A percentile compares a stretch with the other conserved stretches of the same genome.
Conservation (phyloP, 164 flowering plant genomes). For the Piper betle region DNA sequence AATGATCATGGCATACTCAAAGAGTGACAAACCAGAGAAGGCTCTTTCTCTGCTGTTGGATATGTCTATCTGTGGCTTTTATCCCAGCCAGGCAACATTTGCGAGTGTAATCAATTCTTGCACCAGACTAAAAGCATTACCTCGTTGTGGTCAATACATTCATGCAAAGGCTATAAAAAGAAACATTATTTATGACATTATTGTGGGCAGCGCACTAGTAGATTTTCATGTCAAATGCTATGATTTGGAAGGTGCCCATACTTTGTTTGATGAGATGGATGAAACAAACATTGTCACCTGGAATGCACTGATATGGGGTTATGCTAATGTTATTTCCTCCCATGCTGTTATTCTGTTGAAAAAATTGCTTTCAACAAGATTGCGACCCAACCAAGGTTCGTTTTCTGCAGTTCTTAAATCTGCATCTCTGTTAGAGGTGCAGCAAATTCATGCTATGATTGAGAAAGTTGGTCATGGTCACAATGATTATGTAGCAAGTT, state of each 20-base stretch:
- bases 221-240: constrained; percentile 22
- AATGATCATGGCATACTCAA: constrained; percentile 35
- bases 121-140: constrained; percentile 12
- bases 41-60: constrained; percentile 32
- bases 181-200: constrained; percentile 20
- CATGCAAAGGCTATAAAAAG: constrained; percentile 39
- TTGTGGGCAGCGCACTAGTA: constrained; percentile 59
- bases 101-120: constrained; percentile 42
- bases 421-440: constrained; percentile 19
- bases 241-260: constrained; percentile 27
- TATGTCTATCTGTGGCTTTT: constrained; percentile 24
- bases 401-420: constrained; percentile 51
- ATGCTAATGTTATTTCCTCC: constrained; percentile 18
- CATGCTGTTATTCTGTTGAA: constrained; percentile 22
- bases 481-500: constrained; percentile 41
- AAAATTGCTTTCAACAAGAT: constrained; percentile 46
- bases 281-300: constrained; percentile 53
- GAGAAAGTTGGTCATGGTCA: constrained; percentile 41
- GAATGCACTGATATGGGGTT: constrained; percentile 59
- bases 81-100: constrained; percentile 43
- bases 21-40: constrained; percentile 24
- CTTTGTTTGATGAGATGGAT: constrained; percentile 38
- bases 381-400: constrained; percentile 44
- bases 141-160: constrained; percentile 28
- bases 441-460: constrained; percentile 15